phyloP scores from a whole-genome alignment of 805 yeast genomes.

The Pichia nakasei region DNA sequence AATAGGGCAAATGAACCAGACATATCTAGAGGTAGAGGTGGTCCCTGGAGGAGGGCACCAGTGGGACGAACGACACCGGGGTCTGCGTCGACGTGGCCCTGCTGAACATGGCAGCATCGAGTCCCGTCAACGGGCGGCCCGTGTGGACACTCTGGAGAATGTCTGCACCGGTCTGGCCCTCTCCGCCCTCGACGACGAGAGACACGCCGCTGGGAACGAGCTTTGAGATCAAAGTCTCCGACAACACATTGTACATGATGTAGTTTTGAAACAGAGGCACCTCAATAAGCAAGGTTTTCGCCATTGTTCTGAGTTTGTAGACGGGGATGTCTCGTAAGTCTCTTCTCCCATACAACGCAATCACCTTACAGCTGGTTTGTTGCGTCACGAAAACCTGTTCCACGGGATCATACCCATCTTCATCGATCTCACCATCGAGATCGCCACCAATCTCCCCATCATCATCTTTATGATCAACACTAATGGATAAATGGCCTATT shows the following conservation, averaged over 20 bases:
- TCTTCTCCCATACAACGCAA: conserved; percentile 1
- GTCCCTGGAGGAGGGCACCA: too few relatives aligned
- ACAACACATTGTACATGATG: background rate
- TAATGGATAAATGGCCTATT: background rate
- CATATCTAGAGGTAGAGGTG: too few relatives aligned
- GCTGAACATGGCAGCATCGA: too few relatives aligned
- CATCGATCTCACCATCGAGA: background rate
- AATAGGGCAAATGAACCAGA: too few relatives aligned
- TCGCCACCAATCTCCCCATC: background rate
- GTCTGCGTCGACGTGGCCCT: too few relatives aligned
- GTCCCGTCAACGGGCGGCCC: too few relatives aligned
- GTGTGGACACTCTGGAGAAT: too few relatives aligned
- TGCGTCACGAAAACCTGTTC: background rate
- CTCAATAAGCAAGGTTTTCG: background rate
- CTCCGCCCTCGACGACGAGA: too few relatives aligned
- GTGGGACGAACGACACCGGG: too few relatives aligned
- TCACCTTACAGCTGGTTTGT: background rate
- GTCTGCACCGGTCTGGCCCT: too few relatives aligned
- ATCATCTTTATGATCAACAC: background rate
- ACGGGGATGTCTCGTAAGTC: conserved; percentile 1
- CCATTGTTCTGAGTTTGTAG: background rate
- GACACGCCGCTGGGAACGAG: too few relatives aligned
- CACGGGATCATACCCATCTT: too few relatives aligned
- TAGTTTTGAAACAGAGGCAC: conserved; percentile 2
- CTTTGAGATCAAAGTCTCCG: background rate